Base-by-base conservation (phyloP, 495 filamentous ascomycete species). In the Haplographium delicatum region DNA sequence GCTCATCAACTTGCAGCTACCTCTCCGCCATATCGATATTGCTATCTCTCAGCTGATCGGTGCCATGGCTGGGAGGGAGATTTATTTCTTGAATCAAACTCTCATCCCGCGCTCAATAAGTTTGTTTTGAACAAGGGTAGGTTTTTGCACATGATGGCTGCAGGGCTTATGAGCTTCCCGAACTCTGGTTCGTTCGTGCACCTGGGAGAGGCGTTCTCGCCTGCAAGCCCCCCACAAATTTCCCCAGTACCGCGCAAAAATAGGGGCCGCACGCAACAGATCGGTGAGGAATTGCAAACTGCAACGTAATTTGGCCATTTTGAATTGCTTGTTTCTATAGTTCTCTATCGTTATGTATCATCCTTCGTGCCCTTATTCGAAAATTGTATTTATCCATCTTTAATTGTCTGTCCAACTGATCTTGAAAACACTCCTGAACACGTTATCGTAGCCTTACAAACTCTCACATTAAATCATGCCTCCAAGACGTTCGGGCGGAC, bases 311-410 rank as follows among this genome's bases (percentile, higher is more conserved):
- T 22, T 41, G 38, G 19, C 13, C 38, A 20, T 15, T 20, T 41
- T 6, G 18, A 41, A 5, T 41, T 41, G 5, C 15, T 20, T 10
- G 38, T 18, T 24, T 15, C 38, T 18, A 20, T 11, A n/a, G 33
- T 4, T 5, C 38, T 20, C 13, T 11, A 20, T 41, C 18, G 10
- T 41, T 4, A 15, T 16, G 34, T 15, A 38, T 15, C 38, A 19
- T 41, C 8, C 38, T 11, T 41, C 38, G 16, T 41, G 38, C 19
- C 38, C 4, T 5, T 13, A 19, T 41, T 5, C 38, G 5, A 31
- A 7, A 11, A 41, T 22, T 41, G 11, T 9, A 41, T 38, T 38
- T 38, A 38, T 41, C 38, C 38, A 41, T 41, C 38, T 41, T 15
- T 41, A 24, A 20, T 24, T 20, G 19, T 41, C 38, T 20, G 38